Percentiles rank a stretch among this genome's conserved stretches.
Conservation (phyloP, 1,139 yeast genomes). For the Suhomyces panamericanus region DNA sequence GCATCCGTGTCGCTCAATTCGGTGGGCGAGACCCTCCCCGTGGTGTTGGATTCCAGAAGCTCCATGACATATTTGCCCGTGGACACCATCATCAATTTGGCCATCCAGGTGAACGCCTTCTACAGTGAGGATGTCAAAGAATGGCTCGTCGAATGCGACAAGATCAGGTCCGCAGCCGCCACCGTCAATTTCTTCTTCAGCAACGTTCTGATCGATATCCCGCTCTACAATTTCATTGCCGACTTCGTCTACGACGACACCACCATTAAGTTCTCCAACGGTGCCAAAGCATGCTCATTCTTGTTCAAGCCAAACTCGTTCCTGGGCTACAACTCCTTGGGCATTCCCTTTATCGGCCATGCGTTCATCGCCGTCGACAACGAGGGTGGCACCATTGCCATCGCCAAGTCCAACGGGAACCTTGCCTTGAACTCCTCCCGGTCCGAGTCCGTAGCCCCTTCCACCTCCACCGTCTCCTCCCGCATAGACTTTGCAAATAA, state of each 20-base stretch:
- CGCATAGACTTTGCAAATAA: not conserved
- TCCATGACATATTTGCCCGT: conserved; percentile 59
- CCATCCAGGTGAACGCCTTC: conserved; percentile 73
- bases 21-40: conserved; percentile 46
- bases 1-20: conserved; percentile 33
- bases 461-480: not conserved
- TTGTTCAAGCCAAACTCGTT: conserved; percentile 51
- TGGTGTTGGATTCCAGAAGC: conserved; percentile 60
- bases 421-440: conserved; percentile 2
- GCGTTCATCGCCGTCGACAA: conserved; percentile 69
- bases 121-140: conserved; percentile 49
- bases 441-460: not conserved
- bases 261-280: conserved; percentile 49
- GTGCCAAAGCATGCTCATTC: conserved; percentile 62
- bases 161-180: conserved; percentile 43
- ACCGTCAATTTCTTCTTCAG: conserved; percentile 57
- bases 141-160: conserved; percentile 73
- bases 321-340: conserved; percentile 59
- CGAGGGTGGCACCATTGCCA: conserved; percentile 56
- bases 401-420: conserved; percentile 45
- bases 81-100: conserved; percentile 59
- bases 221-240: conserved; percentile 51
- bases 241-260: conserved; percentile 31
- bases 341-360: conserved; percentile 58
- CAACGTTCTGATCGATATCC: conserved; percentile 51